Percentiles rank a stretch among this genome's conserved stretches.
Evolutionary conservation across 73 alveolate species (phyloP).

Genomic region (Paramecium caudatum): DNA sequence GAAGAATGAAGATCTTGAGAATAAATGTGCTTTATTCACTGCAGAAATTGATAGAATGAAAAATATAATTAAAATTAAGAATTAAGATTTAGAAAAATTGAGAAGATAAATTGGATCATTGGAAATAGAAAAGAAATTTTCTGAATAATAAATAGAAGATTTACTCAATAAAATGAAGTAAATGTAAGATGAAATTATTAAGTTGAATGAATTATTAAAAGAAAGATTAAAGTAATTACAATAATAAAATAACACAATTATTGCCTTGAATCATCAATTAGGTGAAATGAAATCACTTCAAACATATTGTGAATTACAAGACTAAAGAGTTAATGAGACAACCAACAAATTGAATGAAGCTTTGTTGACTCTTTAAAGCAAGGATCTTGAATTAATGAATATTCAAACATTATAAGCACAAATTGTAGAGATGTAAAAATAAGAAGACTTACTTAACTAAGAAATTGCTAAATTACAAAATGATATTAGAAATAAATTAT

Average conservation of each 20-base stretch:
- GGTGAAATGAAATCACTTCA: conserved; percentile 38
- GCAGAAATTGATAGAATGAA: conserved; percentile 55
- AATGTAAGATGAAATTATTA: not conserved
- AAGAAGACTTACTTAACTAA: conserved; percentile 41
- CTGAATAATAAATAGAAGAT: conserved; percentile 50
- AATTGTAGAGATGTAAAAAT: conserved; percentile 7
- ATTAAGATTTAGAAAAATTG: conserved; percentile 13
- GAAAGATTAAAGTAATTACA: conserved; percentile 30
- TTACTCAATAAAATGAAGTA: not conserved
- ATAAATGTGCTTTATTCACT: conserved; percentile 30
- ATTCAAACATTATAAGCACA: conserved; percentile 21
- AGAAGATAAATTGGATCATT: conserved; percentile 13
- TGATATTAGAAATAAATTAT: conserved; percentile 27
- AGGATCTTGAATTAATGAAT: conserved; percentile 32
- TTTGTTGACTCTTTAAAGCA: not conserved
- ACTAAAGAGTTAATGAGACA: conserved; percentile 31
- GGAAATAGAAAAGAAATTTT: conserved; percentile 55
- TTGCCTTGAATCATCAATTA: conserved; percentile 27
- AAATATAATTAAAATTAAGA: not conserved
- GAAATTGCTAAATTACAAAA: conserved; percentile 17
- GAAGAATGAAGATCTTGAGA: conserved; percentile 32
- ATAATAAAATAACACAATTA: conserved; percentile 20
- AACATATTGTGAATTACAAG: not conserved
- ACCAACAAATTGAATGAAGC: not conserved
- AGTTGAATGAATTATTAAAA: conserved; percentile 36